Conservation (phyloP, 345 rosid genomes). For the Lepidium didymum region DNA sequence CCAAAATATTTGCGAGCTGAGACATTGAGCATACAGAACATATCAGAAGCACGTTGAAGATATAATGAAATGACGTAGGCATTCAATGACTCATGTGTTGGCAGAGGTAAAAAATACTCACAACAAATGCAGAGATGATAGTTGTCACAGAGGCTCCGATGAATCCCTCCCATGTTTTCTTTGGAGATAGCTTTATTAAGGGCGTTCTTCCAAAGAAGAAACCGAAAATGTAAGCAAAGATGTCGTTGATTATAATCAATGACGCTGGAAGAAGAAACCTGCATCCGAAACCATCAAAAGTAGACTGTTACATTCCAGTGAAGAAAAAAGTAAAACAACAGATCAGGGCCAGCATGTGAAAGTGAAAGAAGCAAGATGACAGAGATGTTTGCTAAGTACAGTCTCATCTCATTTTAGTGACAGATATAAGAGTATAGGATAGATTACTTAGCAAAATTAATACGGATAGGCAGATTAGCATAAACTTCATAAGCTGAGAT, state of each 20-base stretch:
- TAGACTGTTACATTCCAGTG: neutral
- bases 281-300: constrained; percentile 19
- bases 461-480: neutral
- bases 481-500: neutral
- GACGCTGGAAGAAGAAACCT: constrained; percentile 99
- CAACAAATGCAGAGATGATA: constrained; percentile 84
- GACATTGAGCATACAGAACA: constrained; percentile 19
- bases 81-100: neutral
- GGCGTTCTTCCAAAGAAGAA: constrained; percentile 98
- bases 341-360: neutral
- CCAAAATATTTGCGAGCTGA: constrained; percentile 91
- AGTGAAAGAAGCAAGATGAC: neutral
- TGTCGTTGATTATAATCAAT: constrained; percentile 89
- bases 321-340: neutral
- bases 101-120: constrained; percentile 28
- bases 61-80: neutral
- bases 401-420: neutral
- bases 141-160: constrained; percentile 92
- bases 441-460: neutral
- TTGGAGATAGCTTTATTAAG: constrained; percentile 88
- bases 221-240: constrained; percentile 78
- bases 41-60: neutral
- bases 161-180: constrained; percentile 99
- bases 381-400: neutral
- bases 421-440: neutral